phyloP scores from a whole-genome alignment of 768 basidiomycete genomes.

The Mycena indigotica region DNA sequence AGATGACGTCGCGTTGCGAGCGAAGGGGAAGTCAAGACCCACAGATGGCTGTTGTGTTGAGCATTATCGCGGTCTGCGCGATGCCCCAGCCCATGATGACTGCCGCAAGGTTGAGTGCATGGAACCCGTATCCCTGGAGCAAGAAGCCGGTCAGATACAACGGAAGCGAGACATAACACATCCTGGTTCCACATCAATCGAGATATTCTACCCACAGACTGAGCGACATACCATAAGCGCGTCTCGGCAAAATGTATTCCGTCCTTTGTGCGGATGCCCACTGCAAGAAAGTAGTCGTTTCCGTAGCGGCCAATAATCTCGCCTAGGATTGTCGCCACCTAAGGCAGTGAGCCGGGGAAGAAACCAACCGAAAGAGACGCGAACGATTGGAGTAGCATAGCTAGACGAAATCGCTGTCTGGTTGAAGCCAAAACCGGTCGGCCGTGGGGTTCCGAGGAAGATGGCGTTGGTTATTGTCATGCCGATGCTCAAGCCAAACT shows the following conservation, averaged over 20 bases:
- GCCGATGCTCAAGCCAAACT: constrained; percentile 50
- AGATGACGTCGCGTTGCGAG: not conserved
- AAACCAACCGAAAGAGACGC: constrained; percentile 13
- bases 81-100: constrained; percentile 49
- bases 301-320: constrained; percentile 52
- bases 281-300: constrained; percentile 52
- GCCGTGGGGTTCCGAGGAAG: constrained; percentile 50
- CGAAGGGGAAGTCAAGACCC: constrained; percentile 8
- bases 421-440: constrained; percentile 50
- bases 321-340: constrained; percentile 54
- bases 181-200: too few species aligned
- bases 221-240: constrained; percentile 34
- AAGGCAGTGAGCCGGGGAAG: not conserved
- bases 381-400: constrained; percentile 48
- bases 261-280: constrained; percentile 43
- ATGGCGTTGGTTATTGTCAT: constrained; percentile 50
- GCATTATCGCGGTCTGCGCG: constrained; percentile 36
- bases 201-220: constrained; percentile 4
- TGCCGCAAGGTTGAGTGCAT: constrained; percentile 30
- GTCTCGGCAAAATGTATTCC: constrained; percentile 59
- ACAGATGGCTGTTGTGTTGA: constrained; percentile 46
- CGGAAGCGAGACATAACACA: constrained; percentile 42
- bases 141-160: constrained; percentile 46
- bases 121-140: constrained; percentile 41
- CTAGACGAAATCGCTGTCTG: constrained; percentile 43